A percentile compares a stretch with the other conserved stretches of the same genome.
phyloP scores from a whole-genome alignment of 2,329 filamentous ascomycete genomes.

The Teratosphaeria nubilosa region DNA sequence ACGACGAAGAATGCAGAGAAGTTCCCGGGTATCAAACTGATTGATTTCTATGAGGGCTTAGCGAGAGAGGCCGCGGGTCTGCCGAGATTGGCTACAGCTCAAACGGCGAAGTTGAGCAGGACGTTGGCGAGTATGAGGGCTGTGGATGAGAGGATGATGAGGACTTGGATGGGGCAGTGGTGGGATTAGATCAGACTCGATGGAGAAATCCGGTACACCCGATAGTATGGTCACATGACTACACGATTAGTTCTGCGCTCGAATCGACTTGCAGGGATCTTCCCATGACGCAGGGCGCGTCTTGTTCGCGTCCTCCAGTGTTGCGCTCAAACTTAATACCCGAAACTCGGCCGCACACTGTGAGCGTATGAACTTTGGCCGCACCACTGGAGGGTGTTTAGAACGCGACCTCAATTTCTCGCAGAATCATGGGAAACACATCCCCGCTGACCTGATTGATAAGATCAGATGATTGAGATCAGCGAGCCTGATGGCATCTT shows the following conservation, averaged over 20 bases:
- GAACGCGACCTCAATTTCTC: too few relatives aligned
- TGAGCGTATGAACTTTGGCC: too few relatives aligned
- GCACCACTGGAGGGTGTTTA: too few relatives aligned
- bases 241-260: neutral
- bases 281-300: neutral
- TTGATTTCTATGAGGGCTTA: constrained; percentile 22
- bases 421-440: too few relatives aligned
- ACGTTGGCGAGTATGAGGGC: constrained; percentile 20
- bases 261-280: neutral
- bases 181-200: neutral
- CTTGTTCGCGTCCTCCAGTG: neutral
- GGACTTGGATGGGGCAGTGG: constrained; percentile 9
- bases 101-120: constrained; percentile 19
- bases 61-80: constrained; percentile 8
- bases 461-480: neutral
- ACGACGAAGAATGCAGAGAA: constrained; percentile 13
- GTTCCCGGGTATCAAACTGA: constrained; percentile 19
- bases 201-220: too few relatives aligned
- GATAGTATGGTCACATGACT: neutral
- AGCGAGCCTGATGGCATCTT: neutral
- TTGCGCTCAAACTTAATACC: neutral
- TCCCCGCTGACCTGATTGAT: too few relatives aligned
- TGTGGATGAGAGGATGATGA: constrained; percentile 9
- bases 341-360: too few relatives aligned
- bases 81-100: constrained; percentile 11